phyloP scores from a whole-genome alignment of 768 basidiomycete species.

The Rhodotorula paludigena region DNA sequence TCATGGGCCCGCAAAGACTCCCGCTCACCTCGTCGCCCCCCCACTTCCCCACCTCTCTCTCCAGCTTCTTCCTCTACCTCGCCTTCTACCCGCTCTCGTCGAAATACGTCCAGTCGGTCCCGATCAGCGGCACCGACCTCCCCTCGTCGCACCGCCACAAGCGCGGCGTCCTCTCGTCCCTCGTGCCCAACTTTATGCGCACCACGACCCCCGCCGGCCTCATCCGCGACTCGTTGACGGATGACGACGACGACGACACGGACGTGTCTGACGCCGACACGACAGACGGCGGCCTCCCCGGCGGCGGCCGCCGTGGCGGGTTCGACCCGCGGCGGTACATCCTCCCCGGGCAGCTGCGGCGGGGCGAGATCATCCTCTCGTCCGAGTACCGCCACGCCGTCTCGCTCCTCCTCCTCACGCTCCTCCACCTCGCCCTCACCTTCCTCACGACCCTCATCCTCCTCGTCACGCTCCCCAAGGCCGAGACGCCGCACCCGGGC shows the following conservation, averaged over 20 bases:
- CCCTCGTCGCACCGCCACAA: constrained; percentile 47
- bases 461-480: constrained; percentile 38
- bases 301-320: background rate
- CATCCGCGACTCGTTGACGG: background rate
- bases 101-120: constrained; percentile 57
- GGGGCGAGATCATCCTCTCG: constrained; percentile 31
- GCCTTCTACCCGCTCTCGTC: constrained; percentile 81
- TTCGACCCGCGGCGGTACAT: constrained; percentile 32
- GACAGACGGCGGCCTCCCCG: background rate
- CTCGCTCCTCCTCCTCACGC: constrained; percentile 64
- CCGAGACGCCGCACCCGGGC: constrained; percentile 26
- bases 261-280: background rate
- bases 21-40: constrained; percentile 1
- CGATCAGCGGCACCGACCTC: constrained; percentile 74
- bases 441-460: constrained; percentile 62
- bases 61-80: constrained; percentile 81
- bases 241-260: background rate
- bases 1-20: background rate
- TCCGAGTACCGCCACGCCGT: constrained; percentile 74
- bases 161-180: constrained; percentile 9
- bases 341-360: constrained; percentile 32
- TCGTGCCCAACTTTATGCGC: constrained; percentile 29
- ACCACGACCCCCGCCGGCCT: constrained; percentile 10
- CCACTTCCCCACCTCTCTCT: background rate
- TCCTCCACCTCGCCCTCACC: constrained; percentile 62